Conservation (phyloP, 2,329 filamentous ascomycete species). For the Aureobasidium subglaciale region DNA sequence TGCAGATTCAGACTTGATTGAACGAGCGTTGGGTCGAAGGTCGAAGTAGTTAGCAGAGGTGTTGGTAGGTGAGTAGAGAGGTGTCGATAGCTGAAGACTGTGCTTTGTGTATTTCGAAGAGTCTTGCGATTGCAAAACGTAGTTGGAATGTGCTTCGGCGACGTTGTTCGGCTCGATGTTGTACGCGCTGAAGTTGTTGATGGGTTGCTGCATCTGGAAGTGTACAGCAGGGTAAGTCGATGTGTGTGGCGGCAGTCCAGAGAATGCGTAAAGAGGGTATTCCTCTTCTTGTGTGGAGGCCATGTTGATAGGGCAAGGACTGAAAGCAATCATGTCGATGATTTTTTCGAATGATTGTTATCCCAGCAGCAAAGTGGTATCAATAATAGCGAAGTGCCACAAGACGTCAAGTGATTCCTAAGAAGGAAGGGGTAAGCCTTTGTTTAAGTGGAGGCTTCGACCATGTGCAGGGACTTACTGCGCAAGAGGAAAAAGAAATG, state of each 20-base stretch:
- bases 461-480: background rate
- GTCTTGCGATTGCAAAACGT: slow-evolving; percentile 4
- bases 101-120: background rate
- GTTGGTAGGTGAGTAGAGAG: slow-evolving; percentile 36
- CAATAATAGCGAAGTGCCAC: background rate
- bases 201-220: background rate
- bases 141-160: background rate
- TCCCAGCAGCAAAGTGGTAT: background rate
- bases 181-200: background rate
- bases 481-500: slow-evolving; percentile 1
- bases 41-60: slow-evolving; percentile 42
- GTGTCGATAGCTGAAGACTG: slow-evolving; percentile 22
- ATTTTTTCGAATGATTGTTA: background rate
- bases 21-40: slow-evolving; percentile 36
- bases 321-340: slow-evolving; percentile 9
- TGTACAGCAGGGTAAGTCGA: background rate
- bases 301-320: background rate
- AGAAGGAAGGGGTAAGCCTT: background rate
- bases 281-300: background rate
- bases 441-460: background rate
- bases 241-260: background rate
- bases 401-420: background rate
- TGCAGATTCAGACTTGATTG: slow-evolving; percentile 44
- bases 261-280: slow-evolving; percentile 6
- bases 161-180: background rate